phyloP scores from a whole-genome alignment of 257 asterid species.

The Agastache rugosa region DNA sequence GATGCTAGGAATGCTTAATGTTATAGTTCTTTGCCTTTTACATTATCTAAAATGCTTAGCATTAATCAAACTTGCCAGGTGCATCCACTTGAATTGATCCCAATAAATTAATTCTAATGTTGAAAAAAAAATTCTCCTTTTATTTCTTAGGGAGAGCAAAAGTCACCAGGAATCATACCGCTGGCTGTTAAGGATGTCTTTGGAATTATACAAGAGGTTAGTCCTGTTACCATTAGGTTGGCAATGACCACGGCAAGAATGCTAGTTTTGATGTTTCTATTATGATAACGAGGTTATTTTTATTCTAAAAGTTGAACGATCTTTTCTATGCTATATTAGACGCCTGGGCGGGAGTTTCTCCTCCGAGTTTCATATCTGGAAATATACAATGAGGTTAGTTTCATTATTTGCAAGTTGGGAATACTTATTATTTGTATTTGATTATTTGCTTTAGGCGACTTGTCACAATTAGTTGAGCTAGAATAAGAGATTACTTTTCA shows the following conservation, averaged over 20 bases:
- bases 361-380: slow-evolving; percentile 88
- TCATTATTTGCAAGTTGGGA: slow-evolving; percentile 12
- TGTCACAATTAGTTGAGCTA: slow-evolving; percentile 16
- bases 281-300: slow-evolving; percentile 20
- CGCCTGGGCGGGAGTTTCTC: slow-evolving; percentile 84
- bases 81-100: slow-evolving; percentile 20
- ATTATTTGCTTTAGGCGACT: slow-evolving; percentile 15
- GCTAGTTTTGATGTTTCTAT: slow-evolving; percentile 28
- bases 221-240: slow-evolving; percentile 26
- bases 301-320: slow-evolving; percentile 31
- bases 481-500: slow-evolving; percentile 23
- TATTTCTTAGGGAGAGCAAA: slow-evolving; percentile 80
- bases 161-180: slow-evolving; percentile 89
- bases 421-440: slow-evolving; percentile 26
- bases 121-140: slow-evolving; percentile 21
- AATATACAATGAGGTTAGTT: slow-evolving; percentile 84
- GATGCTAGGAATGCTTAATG: slow-evolving; percentile 1
- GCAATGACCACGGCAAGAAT: slow-evolving; percentile 3
- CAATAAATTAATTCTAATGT: background rate
- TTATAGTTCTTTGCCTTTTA: slow-evolving; percentile 10
- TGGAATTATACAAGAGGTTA: slow-evolving; percentile 87
- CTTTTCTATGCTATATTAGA: slow-evolving; percentile 49
- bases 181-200: slow-evolving; percentile 86
- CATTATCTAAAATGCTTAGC: background rate
- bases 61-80: background rate